Percentiles rank a stretch among this genome's conserved stretches.
These are phyloP conservation scores for Zychaea mexicana DNA, from an alignment of 371 early-diverging fungal species.

Conservation along the genomic window DNA sequence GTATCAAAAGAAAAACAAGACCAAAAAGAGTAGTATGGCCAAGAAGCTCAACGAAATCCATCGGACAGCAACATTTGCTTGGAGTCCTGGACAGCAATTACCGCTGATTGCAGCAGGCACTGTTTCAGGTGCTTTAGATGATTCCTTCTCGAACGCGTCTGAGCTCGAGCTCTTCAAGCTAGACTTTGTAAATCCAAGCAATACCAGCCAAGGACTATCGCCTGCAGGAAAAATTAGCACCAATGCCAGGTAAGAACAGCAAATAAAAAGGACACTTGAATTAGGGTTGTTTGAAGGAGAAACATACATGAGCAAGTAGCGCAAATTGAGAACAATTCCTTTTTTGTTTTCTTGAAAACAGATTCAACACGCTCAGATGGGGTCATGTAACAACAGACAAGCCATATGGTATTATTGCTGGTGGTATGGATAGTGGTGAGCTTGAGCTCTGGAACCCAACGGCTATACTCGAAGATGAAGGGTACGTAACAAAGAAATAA, in stretches of 20 bases:
- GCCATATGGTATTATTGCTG: constrained; percentile 86
- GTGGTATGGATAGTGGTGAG: constrained; percentile 95
- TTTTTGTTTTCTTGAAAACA: constrained; percentile 5
- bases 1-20: not conserved
- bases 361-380: constrained; percentile 90
- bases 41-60: constrained; percentile 71
- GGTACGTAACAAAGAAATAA: constrained; percentile 33
- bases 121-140: constrained; percentile 96
- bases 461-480: constrained; percentile 65
- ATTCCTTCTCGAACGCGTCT: constrained; percentile 89
- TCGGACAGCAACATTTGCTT: constrained; percentile 82
- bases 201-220: constrained; percentile 27
- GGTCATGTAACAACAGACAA: constrained; percentile 55
- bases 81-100: constrained; percentile 77
- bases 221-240: constrained; percentile 66
- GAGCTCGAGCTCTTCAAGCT: constrained; percentile 90
- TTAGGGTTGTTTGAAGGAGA: too few species aligned
- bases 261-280: too few species aligned
- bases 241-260: constrained; percentile 66
- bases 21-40: constrained; percentile 29
- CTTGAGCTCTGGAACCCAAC: constrained; percentile 88
- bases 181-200: constrained; percentile 57
- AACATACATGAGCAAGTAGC: too few species aligned
- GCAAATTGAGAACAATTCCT: too few species aligned
- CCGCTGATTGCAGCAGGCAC: constrained; percentile 91